Percentiles rank a stretch among this genome's conserved stretches.
phyloP scores from a whole-genome alignment of 257 asterid species.

The Jacaranda copaia region DNA sequence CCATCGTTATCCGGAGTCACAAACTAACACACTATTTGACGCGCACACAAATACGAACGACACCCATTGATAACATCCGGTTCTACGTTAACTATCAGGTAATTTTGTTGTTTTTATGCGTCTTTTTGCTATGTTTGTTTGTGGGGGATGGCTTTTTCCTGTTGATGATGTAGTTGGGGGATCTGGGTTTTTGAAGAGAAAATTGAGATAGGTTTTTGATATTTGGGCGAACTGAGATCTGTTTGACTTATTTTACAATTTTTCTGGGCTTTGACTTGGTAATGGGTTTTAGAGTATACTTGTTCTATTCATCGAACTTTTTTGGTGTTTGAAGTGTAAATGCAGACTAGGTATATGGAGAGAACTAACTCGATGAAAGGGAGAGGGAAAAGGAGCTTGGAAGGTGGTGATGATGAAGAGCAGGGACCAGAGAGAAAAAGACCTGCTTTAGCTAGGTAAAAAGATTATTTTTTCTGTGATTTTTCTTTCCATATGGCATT shows the following conservation, averaged over 20 bases:
- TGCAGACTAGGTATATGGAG: conserved; percentile 93
- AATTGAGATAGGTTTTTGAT: conserved; percentile 24
- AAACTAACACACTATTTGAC: conserved; percentile 11
- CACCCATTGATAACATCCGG: conserved; percentile 19
- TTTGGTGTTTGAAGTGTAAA: conserved; percentile 47
- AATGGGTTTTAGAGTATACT: conserved; percentile 12
- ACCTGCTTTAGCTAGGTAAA: conserved; percentile 60
- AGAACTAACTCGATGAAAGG: conserved; percentile 76
- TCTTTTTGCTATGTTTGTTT: neutral
- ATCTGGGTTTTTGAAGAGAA: conserved; percentile 38
- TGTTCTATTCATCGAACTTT: neutral
- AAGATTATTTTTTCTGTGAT: conserved; percentile 6
- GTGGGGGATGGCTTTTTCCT: neutral
- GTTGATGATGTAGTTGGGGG: conserved; percentile 34
- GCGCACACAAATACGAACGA: conserved; percentile 22
- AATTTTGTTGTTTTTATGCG: conserved; percentile 2
- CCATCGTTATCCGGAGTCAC: conserved; percentile 31
- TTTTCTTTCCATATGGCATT: neutral
- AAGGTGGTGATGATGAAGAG: conserved; percentile 66
- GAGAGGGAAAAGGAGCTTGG: conserved; percentile 83
- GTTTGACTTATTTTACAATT: conserved; percentile 20
- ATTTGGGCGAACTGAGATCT: conserved; percentile 39
- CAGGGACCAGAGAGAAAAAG: conserved; percentile 67
- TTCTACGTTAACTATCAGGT: conserved; percentile 29
- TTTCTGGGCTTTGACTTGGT: conserved; percentile 12